A percentile compares a stretch with the other conserved stretches of the same genome.
phyloP scores from a whole-genome alignment of 2,329 filamentous ascomycete genomes.

The Aspergillus aculeatus region DNA sequence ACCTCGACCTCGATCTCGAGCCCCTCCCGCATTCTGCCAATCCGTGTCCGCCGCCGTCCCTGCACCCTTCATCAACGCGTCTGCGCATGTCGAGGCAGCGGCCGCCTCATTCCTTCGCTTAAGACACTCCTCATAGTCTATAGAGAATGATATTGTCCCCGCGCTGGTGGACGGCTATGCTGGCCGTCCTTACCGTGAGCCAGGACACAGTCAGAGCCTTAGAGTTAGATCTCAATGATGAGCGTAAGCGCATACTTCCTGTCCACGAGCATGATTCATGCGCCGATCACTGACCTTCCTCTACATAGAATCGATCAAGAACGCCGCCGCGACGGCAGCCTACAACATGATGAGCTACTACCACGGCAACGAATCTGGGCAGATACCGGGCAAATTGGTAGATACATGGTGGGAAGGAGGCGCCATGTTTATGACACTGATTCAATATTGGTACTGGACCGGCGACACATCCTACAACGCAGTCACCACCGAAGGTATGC shows the following conservation, averaged over 20 bases:
- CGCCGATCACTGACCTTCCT: not conserved
- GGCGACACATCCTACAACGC: slow-evolving; percentile 71
- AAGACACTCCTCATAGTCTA: not conserved
- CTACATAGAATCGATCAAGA: slow-evolving; percentile 32
- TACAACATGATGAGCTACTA: slow-evolving; percentile 42
- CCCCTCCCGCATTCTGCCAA: not conserved
- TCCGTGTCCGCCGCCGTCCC: not conserved
- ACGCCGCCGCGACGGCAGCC: slow-evolving; percentile 36
- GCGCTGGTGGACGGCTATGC: slow-evolving; percentile 9
- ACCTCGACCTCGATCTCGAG: no score
- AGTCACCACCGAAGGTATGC: slow-evolving; percentile 64
- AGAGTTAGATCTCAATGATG: slow-evolving; percentile 23
- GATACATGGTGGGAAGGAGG: slow-evolving; percentile 66
- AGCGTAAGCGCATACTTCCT: slow-evolving; percentile 12
- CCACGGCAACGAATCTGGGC: slow-evolving; percentile 36
- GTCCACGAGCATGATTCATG: not conserved
- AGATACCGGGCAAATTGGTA: slow-evolving; percentile 41
- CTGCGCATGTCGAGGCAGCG: slow-evolving; percentile 2
- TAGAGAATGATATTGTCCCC: slow-evolving; percentile 5
- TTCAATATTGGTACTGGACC: slow-evolving; percentile 86
- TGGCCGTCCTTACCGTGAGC: slow-evolving; percentile 12
- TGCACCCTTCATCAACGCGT: not conserved
- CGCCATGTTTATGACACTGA: slow-evolving; percentile 66
- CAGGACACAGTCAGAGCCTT: slow-evolving; percentile 15
- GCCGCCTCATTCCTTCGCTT: not conserved